Percentiles rank a stretch among this genome's conserved stretches.
Conservation (phyloP, 257 asterid species). For the Scutellaria minor region DNA sequence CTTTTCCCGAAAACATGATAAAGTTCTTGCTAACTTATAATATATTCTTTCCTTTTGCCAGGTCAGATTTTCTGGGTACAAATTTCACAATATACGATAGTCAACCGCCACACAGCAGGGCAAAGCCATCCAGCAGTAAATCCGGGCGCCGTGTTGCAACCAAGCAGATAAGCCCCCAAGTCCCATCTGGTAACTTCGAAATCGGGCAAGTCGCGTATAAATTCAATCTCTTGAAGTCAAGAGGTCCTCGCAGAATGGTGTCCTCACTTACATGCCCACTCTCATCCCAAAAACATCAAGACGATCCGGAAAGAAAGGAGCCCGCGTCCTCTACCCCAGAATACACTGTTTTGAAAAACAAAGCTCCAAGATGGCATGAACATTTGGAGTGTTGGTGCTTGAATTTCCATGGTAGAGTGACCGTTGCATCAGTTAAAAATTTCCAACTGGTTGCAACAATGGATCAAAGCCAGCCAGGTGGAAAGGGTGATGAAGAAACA, state of each 20-base stretch:
- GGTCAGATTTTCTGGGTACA: constrained; percentile 94
- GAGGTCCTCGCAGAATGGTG: constrained; percentile 95
- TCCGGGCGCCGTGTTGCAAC: constrained; percentile 80
- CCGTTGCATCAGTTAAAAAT: constrained; percentile 92
- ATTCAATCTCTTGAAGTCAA: constrained; percentile 85
- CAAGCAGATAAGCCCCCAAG: constrained; percentile 93
- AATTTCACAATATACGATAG: constrained; percentile 83
- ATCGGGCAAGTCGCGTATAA: constrained; percentile 83
- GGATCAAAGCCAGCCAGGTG: constrained; percentile 81
- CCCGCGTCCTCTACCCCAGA: constrained; percentile 34
- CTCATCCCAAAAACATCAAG: constrained; percentile 33
- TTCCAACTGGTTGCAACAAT: constrained; percentile 78
- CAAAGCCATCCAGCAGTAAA: constrained; percentile 76
- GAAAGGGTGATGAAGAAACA: constrained; percentile 80
- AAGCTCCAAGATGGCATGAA: constrained; percentile 95
- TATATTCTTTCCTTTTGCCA: constrained; percentile 38
- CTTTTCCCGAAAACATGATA: neutral
- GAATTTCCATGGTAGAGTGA: constrained; percentile 95
- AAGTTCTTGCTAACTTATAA: neutral
- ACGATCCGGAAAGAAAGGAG: constrained; percentile 41
- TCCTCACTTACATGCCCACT: constrained; percentile 63
- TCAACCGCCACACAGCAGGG: constrained; percentile 79
- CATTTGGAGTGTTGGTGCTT: constrained; percentile 97
- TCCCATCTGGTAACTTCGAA: constrained; percentile 82
- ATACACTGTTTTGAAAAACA: constrained; percentile 68